Evolutionary conservation across 345 rosid species (phyloP).

Genomic region (Ceriops zippeliana): DNA sequence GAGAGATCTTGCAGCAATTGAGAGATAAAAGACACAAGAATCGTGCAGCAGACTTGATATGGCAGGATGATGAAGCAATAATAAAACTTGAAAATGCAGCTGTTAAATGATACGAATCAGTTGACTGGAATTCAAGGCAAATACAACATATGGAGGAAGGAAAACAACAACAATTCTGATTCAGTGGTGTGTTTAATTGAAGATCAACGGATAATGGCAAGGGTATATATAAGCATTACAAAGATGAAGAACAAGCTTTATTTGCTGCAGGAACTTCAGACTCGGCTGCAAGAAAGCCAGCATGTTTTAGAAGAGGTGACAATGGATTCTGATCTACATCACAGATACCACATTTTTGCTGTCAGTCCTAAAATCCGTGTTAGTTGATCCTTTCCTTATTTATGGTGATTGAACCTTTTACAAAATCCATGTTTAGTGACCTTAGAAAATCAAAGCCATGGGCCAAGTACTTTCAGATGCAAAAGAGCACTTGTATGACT

Average conservation of each 20-base stretch:
- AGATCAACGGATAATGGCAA: constrained; percentile 94
- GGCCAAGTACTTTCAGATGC: constrained; percentile 85
- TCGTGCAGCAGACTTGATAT: constrained; percentile 67
- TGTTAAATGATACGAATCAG: constrained; percentile 85
- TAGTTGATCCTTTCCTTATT: constrained; percentile 1
- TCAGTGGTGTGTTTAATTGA: constrained; percentile 79
- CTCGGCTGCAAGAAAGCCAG: constrained; percentile 78
- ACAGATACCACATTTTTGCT: constrained; percentile 45
- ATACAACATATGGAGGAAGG: constrained; percentile 93
- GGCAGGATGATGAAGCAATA: constrained; percentile 63
- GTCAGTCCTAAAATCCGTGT: not conserved
- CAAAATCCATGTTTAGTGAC: constrained; percentile 43
- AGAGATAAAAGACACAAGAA: constrained; percentile 75
- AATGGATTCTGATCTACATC: constrained; percentile 73
- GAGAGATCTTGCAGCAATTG: constrained; percentile 61
- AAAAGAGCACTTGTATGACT: constrained; percentile 76
- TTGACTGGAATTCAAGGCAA: constrained; percentile 90
- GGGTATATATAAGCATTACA: constrained; percentile 75
- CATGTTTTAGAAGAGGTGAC: constrained; percentile 66
- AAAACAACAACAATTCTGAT: constrained; percentile 77
- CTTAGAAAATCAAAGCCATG: constrained; percentile 80
- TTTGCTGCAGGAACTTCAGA: constrained; percentile 68
- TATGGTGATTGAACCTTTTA: constrained; percentile 12
- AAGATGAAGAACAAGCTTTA: constrained; percentile 67
- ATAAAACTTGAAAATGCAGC: constrained; percentile 92